Conservation (phyloP, 768 basidiomycete genomes). For the Mycena latifolia region DNA sequence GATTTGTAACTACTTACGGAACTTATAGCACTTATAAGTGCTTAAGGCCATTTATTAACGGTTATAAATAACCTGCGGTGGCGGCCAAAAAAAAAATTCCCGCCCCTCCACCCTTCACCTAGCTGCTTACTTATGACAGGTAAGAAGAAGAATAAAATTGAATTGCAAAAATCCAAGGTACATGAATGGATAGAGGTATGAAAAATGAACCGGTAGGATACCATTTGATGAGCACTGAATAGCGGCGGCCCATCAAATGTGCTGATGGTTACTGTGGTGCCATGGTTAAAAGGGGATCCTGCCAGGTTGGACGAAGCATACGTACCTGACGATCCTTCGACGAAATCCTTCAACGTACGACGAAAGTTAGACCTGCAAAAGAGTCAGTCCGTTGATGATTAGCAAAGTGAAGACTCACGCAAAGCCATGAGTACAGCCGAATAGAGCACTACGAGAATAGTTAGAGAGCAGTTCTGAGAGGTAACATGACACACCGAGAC, state of each 20-base stretch:
- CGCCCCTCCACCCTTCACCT: not conserved
- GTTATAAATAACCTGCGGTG: conserved; percentile 1
- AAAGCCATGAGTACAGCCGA: not conserved
- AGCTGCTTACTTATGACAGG: conserved; percentile 4
- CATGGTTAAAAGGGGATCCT: not conserved
- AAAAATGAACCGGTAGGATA: conserved; percentile 2
- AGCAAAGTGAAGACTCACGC: not conserved
- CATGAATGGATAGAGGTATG: conserved; percentile 4
- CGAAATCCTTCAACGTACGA: not conserved
- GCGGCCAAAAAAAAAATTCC: conserved; percentile 2
- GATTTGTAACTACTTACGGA: conserved; percentile 1
- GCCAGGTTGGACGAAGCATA: not conserved
- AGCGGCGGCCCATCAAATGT: not conserved
- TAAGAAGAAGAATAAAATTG: not conserved
- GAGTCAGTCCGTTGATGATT: not conserved
- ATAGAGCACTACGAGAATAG: conserved; percentile 2
- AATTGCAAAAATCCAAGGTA: conserved; percentile 5
- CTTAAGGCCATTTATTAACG: conserved; percentile 5
- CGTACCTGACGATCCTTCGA: conserved; percentile 1
- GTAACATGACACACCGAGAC: not conserved
- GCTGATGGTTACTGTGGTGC: not conserved
- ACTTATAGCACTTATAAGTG: no score
- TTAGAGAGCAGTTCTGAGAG: not conserved
- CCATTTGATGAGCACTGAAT: not conserved
- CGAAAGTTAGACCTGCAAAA: conserved; percentile 5